Evolutionary conservation across 352 stramenopile species (phyloP), one percentile per base, ranked within the genome.

Genomic region (Detonula confervacea): DNA sequence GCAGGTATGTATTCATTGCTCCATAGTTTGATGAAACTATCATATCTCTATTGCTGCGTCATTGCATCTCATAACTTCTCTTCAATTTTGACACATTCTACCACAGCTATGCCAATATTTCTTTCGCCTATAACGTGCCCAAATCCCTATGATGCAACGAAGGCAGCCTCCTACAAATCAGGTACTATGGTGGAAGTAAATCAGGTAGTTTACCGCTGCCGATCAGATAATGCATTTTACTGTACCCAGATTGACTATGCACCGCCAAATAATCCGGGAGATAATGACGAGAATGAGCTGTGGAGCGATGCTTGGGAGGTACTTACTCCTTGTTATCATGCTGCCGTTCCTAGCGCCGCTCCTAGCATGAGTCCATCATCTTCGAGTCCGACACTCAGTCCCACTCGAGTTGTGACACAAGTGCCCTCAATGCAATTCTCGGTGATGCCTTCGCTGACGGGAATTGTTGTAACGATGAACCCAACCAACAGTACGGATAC

Each of bases 221-320:
- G 39, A 5, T 1, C 18, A 16, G 59, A 69, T 39, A 67, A 72
- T 24, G 61, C 65, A 42, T 68, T 73, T 25, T 80, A 80, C 35
- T 80, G 72, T 52, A 69, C 57, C 22, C 56, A 73, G 22, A 24
- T 49, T 16, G 72, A 74, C 1, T 80, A 74, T 27, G 12, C 49
- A 60, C 72, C 72, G 5, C 56, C n/a, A 2, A 33, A 29, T 16
- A 29, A 35, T 18, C 25, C 67, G 46, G 2, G 39, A 29, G 44
- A 80, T n/a, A 16, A 71, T 42, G 27, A 37, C 11, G 72, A 55
- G 14, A 16, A 70, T 25, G 54, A 51, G 20, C 30, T 80, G 57
- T 80, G 72, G 72, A 20, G 33, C n/a, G 46, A 74, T 59, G 61
- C 72, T 11, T 80, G 72, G 72, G n/a, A 46, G 54, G 8, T 9